Conservation (phyloP, 2,329 filamentous ascomycete genomes). For the Madurella mycetomatis region DNA sequence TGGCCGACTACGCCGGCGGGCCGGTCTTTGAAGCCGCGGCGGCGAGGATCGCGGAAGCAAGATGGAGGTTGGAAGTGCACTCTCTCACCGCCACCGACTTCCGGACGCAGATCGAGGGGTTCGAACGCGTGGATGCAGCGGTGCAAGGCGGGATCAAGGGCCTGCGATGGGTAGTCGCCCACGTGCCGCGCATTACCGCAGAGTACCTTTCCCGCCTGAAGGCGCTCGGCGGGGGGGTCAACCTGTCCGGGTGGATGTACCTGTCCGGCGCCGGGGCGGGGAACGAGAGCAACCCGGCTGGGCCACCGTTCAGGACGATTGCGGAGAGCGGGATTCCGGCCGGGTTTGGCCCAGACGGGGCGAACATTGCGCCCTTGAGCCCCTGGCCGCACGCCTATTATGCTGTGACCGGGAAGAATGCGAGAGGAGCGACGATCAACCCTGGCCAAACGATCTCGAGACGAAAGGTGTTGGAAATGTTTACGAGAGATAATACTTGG, state of each 20-base stretch:
- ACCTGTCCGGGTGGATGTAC: conserved; percentile 28
- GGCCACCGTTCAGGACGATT: conserved; percentile 30
- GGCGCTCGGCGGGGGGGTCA: conserved; percentile 28
- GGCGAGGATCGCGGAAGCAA: conserved; percentile 21
- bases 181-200: conserved; percentile 28
- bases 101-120: conserved; percentile 25
- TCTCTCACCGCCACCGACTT: conserved; percentile 25
- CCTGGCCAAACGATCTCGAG: conserved; percentile 25
- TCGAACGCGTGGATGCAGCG: conserved; percentile 23
- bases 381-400: conserved; percentile 31
- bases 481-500: conserved; percentile 29
- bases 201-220: conserved; percentile 27
- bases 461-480: conserved; percentile 23
- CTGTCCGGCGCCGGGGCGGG: conserved; percentile 21
- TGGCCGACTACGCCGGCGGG: conserved; percentile 25
- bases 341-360: conserved; percentile 29
- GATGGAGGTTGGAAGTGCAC: conserved; percentile 30
- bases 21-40: conserved; percentile 27
- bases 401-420: conserved; percentile 29
- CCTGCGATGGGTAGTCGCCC: conserved; percentile 29
- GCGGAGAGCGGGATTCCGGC: conserved; percentile 28
- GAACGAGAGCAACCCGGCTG: conserved; percentile 20
- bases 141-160: conserved; percentile 13
- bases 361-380: conserved; percentile 30
- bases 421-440: conserved; percentile 26